Conservation (phyloP, 345 rosid genomes). For the Eucalyptus tenuipes region DNA sequence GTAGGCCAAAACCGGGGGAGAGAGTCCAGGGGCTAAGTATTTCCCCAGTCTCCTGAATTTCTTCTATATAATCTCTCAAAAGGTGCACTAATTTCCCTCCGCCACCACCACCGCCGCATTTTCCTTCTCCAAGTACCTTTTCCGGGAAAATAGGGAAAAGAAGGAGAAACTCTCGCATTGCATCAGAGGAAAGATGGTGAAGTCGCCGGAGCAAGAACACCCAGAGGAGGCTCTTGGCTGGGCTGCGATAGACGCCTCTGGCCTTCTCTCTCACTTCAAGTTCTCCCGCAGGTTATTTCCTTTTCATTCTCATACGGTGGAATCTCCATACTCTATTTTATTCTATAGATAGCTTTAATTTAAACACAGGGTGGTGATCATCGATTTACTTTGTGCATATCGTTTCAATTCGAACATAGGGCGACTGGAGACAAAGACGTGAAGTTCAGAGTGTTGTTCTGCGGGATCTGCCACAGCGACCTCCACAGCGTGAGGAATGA, state of each 20-base stretch:
- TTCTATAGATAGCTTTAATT: neutral
- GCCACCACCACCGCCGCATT: neutral
- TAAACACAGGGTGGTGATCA: neutral
- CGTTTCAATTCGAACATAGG: neutral
- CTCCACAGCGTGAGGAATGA: conserved; percentile 18
- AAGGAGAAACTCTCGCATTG: neutral
- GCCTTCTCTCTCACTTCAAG: conserved; percentile 22
- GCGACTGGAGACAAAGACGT: conserved; percentile 25
- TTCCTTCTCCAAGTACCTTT: neutral
- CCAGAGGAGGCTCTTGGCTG: conserved; percentile 14
- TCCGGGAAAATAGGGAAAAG: no score
- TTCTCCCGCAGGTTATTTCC: conserved; percentile 11
- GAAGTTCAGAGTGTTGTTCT: conserved; percentile 14
- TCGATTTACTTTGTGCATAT: neutral
- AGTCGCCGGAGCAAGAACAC: conserved; percentile 5
- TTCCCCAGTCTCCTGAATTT: neutral
- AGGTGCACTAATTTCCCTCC: neutral
- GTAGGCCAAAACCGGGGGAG: neutral
- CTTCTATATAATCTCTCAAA: neutral
- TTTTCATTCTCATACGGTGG: neutral
- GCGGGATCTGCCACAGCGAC: conserved; percentile 32
- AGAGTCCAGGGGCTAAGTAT: neutral
- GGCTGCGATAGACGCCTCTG: conserved; percentile 20
- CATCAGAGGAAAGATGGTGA: neutral
- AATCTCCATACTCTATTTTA: neutral